Percentiles rank a stretch among this genome's conserved stretches.
Conservation (phyloP, 768 basidiomycete genomes). For the Auriculariales sp. region DNA sequence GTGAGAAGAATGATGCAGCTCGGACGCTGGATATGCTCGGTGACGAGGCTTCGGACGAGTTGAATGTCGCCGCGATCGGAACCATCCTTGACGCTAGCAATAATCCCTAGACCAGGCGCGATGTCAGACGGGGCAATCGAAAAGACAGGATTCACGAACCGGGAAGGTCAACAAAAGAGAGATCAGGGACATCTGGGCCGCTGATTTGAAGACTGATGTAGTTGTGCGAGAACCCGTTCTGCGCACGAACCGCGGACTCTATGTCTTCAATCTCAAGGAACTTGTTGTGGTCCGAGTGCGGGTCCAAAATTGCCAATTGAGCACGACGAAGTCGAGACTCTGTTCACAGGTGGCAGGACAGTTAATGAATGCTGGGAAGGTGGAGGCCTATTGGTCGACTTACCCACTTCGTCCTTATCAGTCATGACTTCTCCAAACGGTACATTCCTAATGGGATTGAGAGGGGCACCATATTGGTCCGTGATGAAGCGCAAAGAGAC, state of each 20-base stretch:
- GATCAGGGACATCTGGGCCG: constrained; percentile 42
- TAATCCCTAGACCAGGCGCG: constrained; percentile 28
- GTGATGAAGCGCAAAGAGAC: constrained; percentile 18
- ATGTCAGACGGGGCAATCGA: neutral
- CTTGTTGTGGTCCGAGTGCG: constrained; percentile 1
- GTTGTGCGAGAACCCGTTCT: constrained; percentile 34
- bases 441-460: constrained; percentile 5
- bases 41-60: constrained; percentile 43
- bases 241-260: constrained; percentile 5
- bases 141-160: constrained; percentile 18
- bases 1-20: constrained; percentile 52
- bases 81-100: constrained; percentile 35
- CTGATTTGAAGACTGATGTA: constrained; percentile 44
- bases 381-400: too few relatives aligned
- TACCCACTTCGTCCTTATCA: constrained; percentile 7
- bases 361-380: too few relatives aligned
- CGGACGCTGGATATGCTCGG: constrained; percentile 41
- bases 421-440: constrained; percentile 5
- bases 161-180: constrained; percentile 52
- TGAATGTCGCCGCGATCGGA: constrained; percentile 42
- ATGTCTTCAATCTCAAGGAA: constrained; percentile 2
- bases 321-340: constrained; percentile 9
- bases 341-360: too few relatives aligned
- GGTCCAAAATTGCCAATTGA: constrained; percentile 11
- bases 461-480: constrained; percentile 9